phyloP scores from a whole-genome alignment of 805 yeast species.

The Cyberlindnera veronae region DNA sequence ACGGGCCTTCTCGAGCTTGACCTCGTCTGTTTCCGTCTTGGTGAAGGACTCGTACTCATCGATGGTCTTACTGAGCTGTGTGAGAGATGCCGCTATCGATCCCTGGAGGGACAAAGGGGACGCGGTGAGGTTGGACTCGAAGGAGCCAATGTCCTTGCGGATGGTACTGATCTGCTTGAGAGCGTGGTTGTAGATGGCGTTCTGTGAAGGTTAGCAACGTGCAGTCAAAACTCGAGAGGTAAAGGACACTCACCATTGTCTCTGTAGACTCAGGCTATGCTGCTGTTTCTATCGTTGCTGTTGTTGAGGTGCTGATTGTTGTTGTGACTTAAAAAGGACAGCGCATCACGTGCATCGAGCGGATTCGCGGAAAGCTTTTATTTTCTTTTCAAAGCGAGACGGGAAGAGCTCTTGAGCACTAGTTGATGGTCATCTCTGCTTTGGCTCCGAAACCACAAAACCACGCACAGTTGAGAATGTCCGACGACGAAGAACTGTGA shows the following conservation, averaged over 20 bases:
- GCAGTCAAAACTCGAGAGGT: background rate
- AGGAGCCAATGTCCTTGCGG: slow-evolving; percentile 60
- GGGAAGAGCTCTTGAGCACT: too few relatives aligned
- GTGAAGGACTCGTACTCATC: slow-evolving; percentile 61
- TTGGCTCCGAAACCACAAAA: background rate
- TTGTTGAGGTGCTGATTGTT: too few relatives aligned
- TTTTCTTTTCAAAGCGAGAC: too few relatives aligned
- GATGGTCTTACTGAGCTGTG: slow-evolving; percentile 71
- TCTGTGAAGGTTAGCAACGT: slow-evolving; percentile 36
- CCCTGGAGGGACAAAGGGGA: slow-evolving; percentile 77
- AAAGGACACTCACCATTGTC: background rate
- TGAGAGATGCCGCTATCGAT: slow-evolving; percentile 73
- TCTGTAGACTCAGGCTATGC: background rate
- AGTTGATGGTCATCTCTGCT: background rate
- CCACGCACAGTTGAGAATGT: slow-evolving; percentile 6
- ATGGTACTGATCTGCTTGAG: slow-evolving; percentile 76
- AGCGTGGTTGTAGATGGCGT: slow-evolving; percentile 86
- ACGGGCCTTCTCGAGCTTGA: slow-evolving; percentile 53
- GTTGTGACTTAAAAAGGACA: too few relatives aligned
- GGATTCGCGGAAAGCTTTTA: background rate
- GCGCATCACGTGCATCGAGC: too few relatives aligned
- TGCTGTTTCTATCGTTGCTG: background rate
- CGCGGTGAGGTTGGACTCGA: slow-evolving; percentile 61
- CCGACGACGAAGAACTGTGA: slow-evolving; percentile 21
- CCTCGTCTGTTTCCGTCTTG: slow-evolving; percentile 53